Conservation (phyloP, 164 flowering plant genomes). For the Stephania cephalantha region DNA sequence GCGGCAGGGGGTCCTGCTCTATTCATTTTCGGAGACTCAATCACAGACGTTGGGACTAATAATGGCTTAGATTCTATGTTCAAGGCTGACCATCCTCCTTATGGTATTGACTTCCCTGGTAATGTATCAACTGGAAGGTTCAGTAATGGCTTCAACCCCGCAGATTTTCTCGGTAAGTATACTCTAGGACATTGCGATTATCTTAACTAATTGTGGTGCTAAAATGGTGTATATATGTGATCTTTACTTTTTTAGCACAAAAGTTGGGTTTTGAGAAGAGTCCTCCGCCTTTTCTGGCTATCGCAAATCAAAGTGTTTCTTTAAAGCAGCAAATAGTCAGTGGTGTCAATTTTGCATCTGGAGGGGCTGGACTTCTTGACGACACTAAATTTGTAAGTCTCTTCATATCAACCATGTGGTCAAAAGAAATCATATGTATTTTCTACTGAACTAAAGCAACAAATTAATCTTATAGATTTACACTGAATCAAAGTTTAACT, state of each 20-base stretch:
- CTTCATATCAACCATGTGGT: neutral
- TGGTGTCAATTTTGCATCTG: constrained; percentile 58
- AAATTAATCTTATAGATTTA: no score
- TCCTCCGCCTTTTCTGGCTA: constrained; percentile 38
- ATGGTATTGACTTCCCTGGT: constrained; percentile 50
- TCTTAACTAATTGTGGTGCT: neutral
- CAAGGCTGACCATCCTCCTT: constrained; percentile 33
- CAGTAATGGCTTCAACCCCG: constrained; percentile 56
- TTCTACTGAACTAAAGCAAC: no score
- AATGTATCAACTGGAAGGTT: constrained; percentile 47
- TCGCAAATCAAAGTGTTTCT: constrained; percentile 5
- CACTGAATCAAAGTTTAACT: no score
- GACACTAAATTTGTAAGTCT: constrained; percentile 28
- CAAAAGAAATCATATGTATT: no score
- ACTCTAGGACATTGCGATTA: neutral
- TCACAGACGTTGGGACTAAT: constrained; percentile 56
- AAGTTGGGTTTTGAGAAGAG: constrained; percentile 32
- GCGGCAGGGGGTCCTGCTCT: constrained; percentile 22
- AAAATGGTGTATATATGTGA: neutral
- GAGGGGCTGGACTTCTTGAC: constrained; percentile 43
- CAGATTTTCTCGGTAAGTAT: constrained; percentile 39
- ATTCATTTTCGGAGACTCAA: constrained; percentile 56
- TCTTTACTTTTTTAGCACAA: neutral
- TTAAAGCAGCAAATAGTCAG: constrained; percentile 11
- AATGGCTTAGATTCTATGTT: constrained; percentile 18